Conservation (phyloP, 1,139 yeast genomes). For the Blastobotrys illinoisensis region DNA sequence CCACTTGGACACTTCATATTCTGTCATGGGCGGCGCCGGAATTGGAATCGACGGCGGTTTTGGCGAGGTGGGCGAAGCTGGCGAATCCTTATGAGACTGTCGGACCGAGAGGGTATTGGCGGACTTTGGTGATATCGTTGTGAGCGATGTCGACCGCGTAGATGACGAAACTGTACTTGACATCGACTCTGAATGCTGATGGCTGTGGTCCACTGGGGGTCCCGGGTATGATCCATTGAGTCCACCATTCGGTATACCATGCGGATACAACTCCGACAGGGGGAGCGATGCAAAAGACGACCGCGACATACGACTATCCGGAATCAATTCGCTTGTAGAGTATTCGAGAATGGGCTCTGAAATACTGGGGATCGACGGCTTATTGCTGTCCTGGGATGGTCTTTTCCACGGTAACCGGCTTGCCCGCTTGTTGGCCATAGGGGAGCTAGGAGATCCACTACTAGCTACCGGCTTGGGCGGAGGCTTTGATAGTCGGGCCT, state of each 20-base stretch:
- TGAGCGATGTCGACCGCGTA: neutral
- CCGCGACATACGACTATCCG: conserved; percentile 9
- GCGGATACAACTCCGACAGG: conserved; percentile 9
- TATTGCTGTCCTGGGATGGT: conserved; percentile 7
- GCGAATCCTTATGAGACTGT: neutral
- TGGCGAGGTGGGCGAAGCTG: neutral
- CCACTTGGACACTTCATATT: conserved; percentile 16
- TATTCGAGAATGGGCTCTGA: conserved; percentile 24
- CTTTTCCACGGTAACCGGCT: conserved; percentile 18
- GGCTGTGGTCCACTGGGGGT: neutral
- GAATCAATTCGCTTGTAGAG: conserved; percentile 23
- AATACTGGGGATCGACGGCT: conserved; percentile 15
- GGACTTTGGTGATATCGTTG: neutral
- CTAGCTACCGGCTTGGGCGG: neutral
- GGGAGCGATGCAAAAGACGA: conserved; percentile 1
- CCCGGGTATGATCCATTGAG: neutral
- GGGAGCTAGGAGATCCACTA: neutral
- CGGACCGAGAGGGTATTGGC: neutral
- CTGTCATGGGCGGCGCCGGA: conserved; percentile 3
- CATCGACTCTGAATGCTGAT: neutral
- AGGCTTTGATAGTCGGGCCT: neutral
- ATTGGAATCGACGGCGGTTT: neutral
- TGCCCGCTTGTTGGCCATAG: conserved; percentile 8
- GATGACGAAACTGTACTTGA: neutral
- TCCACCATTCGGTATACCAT: conserved; percentile 7